Evolutionary conservation across 345 rosid species (phyloP).

Genomic region (Hypericum perforatum): DNA sequence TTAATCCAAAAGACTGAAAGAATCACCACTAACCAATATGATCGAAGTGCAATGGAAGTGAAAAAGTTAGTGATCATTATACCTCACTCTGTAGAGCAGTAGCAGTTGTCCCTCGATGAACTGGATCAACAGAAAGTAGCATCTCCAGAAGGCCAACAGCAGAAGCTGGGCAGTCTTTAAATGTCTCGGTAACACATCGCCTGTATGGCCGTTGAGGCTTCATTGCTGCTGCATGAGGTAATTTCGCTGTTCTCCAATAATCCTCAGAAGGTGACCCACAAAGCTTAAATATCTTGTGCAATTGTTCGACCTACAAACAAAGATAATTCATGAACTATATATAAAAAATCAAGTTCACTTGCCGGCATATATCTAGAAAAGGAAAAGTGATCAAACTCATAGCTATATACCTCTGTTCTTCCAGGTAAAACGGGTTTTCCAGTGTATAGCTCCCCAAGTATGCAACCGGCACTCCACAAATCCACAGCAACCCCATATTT

Average conservation of each 20-base stretch:
- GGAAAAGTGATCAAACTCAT: not conserved
- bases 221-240: constrained; percentile 58
- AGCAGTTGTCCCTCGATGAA: constrained; percentile 65
- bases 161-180: constrained; percentile 46
- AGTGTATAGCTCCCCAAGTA: constrained; percentile 73
- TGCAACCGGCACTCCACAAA: constrained; percentile 97
- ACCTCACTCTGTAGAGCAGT: constrained; percentile 80
- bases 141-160: constrained; percentile 64
- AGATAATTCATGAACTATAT: not conserved
- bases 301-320: constrained; percentile 70
- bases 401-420: constrained; percentile 66
- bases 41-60: too few species aligned
- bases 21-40: too few species aligned
- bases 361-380: not conserved
- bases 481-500: constrained; percentile 79
- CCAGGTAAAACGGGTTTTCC: constrained; percentile 92
- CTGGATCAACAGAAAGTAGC: constrained; percentile 78
- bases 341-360: too few species aligned
- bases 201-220: constrained; percentile 73
- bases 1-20: too few species aligned
- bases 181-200: constrained; percentile 53
- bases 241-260: constrained; percentile 61
- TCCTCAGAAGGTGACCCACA: constrained; percentile 88
- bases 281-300: constrained; percentile 87
- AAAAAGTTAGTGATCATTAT: not conserved